Evolutionary conservation across 176 grass and related monocot genomes (phyloP), one percentile per base, ranked within the genome.

Genomic region (Eragrostis nindensis): DNA sequence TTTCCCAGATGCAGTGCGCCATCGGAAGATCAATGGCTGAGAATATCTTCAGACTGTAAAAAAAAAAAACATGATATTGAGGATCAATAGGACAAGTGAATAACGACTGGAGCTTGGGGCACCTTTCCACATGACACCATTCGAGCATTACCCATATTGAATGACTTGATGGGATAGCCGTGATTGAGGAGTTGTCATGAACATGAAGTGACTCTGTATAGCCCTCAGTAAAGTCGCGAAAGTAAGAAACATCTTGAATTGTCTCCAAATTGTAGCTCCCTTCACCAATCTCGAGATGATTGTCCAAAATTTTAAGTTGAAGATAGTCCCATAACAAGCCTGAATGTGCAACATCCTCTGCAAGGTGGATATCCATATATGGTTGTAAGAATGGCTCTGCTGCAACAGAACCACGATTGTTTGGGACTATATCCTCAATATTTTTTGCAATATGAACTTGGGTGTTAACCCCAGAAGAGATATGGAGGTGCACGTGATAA

Each of bases 141-240:
- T 54, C 0, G 38, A 79, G 47, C 0, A 0, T 0, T 0, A 0
- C 0, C 45, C 62, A 76, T 0, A 0, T 0, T 76, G 1, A 0
- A 11, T 0, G 8, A 17, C 63, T 66, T 66, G 17, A 7, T 21
- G 38, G 32, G 64, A 66, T 21, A 66, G 8, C 36, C 3, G 38
- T 43, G 18, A 68, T 68, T 5, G 39, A 64, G 62, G 62, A 24
- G 29, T 32, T 68, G 14, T 67, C 76, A 54, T 79, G 62, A 8
- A 79, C 63, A 27, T 79, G 62, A 7, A 79, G 1, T 26, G 62
- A 68, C 40, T 42, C 1, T 8, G 66, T 30, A 40, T 0, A 48
- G 10, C 2, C 1, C 0, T 11, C 5, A 24, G 8, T n/a, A 24
- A 57, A 57, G 1, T 52, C 11, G 16, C 14, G 42, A 0, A 14